phyloP scores from a whole-genome alignment of 2,329 filamentous ascomycete genomes.

The Didymella pomorum region DNA sequence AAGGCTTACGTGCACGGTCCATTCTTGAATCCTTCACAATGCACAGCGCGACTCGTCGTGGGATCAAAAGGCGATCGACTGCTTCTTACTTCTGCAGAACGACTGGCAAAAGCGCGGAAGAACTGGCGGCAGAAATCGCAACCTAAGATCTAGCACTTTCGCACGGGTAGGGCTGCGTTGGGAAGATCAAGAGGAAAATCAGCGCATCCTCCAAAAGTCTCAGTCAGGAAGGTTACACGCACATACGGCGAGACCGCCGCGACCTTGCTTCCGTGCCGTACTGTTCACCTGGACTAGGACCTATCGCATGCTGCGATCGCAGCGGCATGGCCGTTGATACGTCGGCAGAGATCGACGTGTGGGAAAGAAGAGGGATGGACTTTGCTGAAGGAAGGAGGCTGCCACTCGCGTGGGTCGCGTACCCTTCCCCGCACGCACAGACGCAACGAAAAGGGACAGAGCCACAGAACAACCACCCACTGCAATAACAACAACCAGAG shows the following conservation, averaged over 20 bases:
- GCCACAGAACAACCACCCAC: neutral
- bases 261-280: neutral
- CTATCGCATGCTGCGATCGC: neutral
- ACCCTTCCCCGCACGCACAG: neutral
- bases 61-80: neutral
- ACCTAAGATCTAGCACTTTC: neutral
- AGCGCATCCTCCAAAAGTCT: neutral
- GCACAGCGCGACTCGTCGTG: neutral
- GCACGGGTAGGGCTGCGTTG: neutral
- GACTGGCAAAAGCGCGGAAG: neutral
- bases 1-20: slow-evolving; percentile 16
- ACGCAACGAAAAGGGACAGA: neutral
- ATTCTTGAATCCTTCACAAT: slow-evolving; percentile 5
- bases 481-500: too few relatives aligned
- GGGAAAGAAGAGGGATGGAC: neutral
- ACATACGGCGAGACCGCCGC: neutral
- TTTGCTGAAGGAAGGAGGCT: neutral
- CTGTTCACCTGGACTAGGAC: neutral
- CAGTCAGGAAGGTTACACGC: neutral
- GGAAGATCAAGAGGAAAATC: neutral
- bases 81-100: neutral
- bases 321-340: neutral
- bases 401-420: too few relatives aligned
- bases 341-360: neutral
- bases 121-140: neutral